Base-by-base conservation (phyloP, 352 stramenopile genomes). In the Pilasporangium apinafurcum region DNA sequence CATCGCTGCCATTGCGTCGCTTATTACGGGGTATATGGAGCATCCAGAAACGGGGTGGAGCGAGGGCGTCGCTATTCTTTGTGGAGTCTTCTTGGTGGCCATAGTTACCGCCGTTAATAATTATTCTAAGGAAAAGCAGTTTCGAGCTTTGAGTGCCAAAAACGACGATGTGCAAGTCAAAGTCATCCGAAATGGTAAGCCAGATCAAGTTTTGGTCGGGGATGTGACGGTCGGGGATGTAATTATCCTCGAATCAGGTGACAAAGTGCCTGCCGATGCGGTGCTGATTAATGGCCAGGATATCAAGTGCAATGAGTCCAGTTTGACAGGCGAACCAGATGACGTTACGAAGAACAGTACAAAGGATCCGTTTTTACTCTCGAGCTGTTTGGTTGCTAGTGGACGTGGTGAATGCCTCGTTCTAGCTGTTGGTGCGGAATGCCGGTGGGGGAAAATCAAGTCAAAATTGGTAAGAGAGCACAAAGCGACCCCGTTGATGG, bases 51-150 rank as follows among this genome's bases (percentile, higher is more conserved):
- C 56, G 0, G 86, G 86, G 4, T 99, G 95, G 95, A 95, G 96
- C 40, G 95, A 99, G 62, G 95, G 94, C 16, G 74, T 94, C 5
- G 91, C 94, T 13, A 98, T 99, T 56, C 60, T 98, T 34, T 67
- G 77, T 9, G 91, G 93, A 8, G 95, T 98, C 26, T 65, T 92
- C 8, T 79, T 98, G 36, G 95, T 98, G 5, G 91, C 95, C 7
- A 53, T 97, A 7, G 90, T 99, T 8, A 98, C 92, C 0, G 92
- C 95, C 0, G 72, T 91, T 10, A 98, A 98, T 57, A 95, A 99
- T 53, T 98, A 99, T 71, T 91, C 72, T n/a, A 96, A 96, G 44
- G 83, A 96, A 51, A 83, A 92, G 40, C 86, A 96, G 47, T 96
- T 96, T 45, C 80, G 75, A 10, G 73, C 70, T 1, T 53, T 92